Evolutionary conservation across 306 rosid species (phyloP).

Genomic region (Medicago lupulina): DNA sequence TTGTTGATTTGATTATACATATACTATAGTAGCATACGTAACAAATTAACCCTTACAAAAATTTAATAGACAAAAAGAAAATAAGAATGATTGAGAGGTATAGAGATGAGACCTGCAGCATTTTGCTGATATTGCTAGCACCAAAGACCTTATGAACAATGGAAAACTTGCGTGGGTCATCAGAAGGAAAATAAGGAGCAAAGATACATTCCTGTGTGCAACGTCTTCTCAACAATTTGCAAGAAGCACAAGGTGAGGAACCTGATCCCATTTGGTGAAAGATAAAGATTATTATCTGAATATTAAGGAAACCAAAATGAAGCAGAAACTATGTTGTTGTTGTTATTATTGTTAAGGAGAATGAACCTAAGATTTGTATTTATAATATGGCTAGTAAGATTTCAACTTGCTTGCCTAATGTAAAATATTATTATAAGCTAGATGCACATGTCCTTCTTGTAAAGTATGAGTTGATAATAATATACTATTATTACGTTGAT

Average conservation of each 20-base stretch:
- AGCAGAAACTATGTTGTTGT: background rate
- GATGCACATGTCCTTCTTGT: slow-evolving; percentile 57
- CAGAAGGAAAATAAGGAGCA: slow-evolving; percentile 81
- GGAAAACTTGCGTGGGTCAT: slow-evolving; percentile 79
- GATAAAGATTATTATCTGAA: background rate
- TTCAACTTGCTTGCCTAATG: slow-evolving; percentile 38
- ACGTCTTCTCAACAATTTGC: slow-evolving; percentile 84
- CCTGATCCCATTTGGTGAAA: slow-evolving; percentile 55
- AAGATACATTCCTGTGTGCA: slow-evolving; percentile 79
- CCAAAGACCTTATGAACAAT: slow-evolving; percentile 90
- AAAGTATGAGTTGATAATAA: slow-evolving; percentile 41
- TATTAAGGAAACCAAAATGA: slow-evolving; percentile 5
- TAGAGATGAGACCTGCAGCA: slow-evolving; percentile 66
- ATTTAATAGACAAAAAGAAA: background rate
- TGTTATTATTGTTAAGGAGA: slow-evolving; percentile 40
- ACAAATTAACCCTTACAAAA: too few species aligned
- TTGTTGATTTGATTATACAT: too few species aligned
- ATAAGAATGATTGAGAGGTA: slow-evolving; percentile 4
- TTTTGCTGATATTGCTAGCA: slow-evolving; percentile 88
- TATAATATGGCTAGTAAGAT: slow-evolving; percentile 53
- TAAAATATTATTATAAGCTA: slow-evolving; percentile 40
- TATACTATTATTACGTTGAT: background rate
- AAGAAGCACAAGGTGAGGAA: slow-evolving; percentile 82
- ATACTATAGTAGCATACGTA: too few species aligned
- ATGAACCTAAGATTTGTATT: slow-evolving; percentile 48